phyloP scores from a whole-genome alignment of 495 filamentous ascomycete genomes.

The Monascus purpureus region DNA sequence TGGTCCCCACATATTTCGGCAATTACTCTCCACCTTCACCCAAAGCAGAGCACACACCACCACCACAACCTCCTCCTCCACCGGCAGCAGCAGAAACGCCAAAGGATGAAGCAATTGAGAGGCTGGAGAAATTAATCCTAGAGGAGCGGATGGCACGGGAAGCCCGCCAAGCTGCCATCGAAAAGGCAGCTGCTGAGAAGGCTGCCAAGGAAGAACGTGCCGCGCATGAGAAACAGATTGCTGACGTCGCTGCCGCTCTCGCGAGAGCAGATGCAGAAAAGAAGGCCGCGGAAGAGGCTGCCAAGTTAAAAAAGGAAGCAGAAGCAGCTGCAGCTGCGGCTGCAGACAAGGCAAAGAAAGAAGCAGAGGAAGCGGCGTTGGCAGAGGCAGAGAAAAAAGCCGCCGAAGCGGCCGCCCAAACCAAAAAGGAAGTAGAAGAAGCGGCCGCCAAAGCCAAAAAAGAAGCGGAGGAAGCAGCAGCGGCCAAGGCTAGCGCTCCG shows the following conservation, averaged over 20 bases:
- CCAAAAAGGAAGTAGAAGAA: slow-evolving; percentile 9
- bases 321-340: slow-evolving; percentile 10
- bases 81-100: slow-evolving; percentile 17
- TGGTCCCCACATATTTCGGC: slow-evolving; percentile 26
- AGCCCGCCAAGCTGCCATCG: slow-evolving; percentile 21
- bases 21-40: slow-evolving; percentile 20
- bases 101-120: slow-evolving; percentile 39
- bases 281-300: slow-evolving; percentile 22
- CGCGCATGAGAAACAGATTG: slow-evolving; percentile 27
- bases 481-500: slow-evolving; percentile 13
- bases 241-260: slow-evolving; percentile 23
- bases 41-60: slow-evolving; percentile 4
- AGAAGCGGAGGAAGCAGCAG: slow-evolving; percentile 13
- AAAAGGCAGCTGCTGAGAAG: slow-evolving; percentile 37
- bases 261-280: slow-evolving; percentile 39
- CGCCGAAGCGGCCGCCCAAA: slow-evolving; percentile 16
- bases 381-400: slow-evolving; percentile 9
- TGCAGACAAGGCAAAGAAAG: slow-evolving; percentile 8
- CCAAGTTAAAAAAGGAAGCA: slow-evolving; percentile 16
- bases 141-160: slow-evolving; percentile 31
- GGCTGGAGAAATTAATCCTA: slow-evolving; percentile 36
- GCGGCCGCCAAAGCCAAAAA: slow-evolving; percentile 16
- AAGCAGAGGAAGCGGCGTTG: slow-evolving; percentile 11
- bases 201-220: slow-evolving; percentile 35
- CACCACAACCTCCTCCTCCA: slow-evolving; percentile 11